Evolutionary conservation across 306 rosid genomes (phyloP).

Genomic region (Hylodesmum podocarpum): DNA sequence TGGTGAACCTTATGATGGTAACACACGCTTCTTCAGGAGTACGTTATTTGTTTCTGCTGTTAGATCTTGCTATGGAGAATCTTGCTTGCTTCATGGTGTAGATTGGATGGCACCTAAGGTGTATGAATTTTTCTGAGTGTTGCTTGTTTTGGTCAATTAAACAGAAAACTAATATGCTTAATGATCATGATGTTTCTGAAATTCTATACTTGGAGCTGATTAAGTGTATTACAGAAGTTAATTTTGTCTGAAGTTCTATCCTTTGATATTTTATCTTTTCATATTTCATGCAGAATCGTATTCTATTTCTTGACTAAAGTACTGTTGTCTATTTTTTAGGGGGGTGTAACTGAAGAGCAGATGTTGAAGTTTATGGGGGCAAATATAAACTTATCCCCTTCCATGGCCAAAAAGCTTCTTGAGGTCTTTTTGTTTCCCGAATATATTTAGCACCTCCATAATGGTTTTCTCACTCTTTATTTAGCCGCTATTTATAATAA

Average conservation of each 20-base stretch:
- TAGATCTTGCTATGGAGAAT: constrained; percentile 90
- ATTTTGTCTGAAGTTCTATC: constrained; percentile 25
- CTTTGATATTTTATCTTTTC: constrained; percentile 23
- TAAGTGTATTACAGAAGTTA: neutral
- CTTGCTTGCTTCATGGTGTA: constrained; percentile 90
- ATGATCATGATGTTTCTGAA: neutral
- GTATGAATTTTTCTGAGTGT: constrained; percentile 20
- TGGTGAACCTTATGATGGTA: constrained; percentile 97
- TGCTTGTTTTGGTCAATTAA: constrained; percentile 5
- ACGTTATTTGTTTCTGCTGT: constrained; percentile 93
- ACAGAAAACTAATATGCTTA: constrained; percentile 2
- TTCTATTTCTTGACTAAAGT: constrained; percentile 9
- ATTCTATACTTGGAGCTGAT: neutral
- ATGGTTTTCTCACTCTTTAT: constrained; percentile 14
- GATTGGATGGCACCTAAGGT: constrained; percentile 99
- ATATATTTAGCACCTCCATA: constrained; percentile 2
- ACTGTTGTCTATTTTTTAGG: constrained; percentile 48
- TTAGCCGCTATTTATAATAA: constrained; percentile 7
- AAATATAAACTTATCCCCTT: constrained; percentile 61
- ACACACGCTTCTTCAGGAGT: constrained; percentile 95
- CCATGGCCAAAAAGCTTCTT: constrained; percentile 71
- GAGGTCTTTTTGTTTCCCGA: constrained; percentile 60
- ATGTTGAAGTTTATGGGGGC: constrained; percentile 98
- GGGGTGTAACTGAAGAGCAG: constrained; percentile 94
- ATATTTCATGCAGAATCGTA: neutral